Percentiles rank a stretch among this genome's conserved stretches.
These are phyloP conservation scores for Aphanomyces stellatus DNA, from an alignment of 352 stramenopile genomes.

Conservation along the genomic window DNA sequence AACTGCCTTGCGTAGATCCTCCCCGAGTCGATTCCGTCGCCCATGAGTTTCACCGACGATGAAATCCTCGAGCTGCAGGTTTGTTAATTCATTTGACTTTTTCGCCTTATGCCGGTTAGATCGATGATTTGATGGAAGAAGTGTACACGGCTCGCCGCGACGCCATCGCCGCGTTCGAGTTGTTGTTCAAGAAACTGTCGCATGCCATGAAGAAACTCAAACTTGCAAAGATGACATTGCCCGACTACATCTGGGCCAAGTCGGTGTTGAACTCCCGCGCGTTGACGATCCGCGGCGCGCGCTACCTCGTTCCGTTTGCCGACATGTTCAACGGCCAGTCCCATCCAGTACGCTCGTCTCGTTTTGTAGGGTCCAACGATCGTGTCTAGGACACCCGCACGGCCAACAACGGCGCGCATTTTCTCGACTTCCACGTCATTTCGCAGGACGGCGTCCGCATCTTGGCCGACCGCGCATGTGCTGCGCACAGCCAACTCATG, in stretches of 20 bases:
- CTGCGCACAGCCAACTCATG: conserved; percentile 53
- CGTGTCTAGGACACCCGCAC: background rate
- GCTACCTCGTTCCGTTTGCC: conserved; percentile 76
- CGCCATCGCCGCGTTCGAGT: background rate
- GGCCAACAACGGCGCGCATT: conserved; percentile 38
- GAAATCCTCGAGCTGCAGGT: conserved; percentile 21
- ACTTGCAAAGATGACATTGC: background rate
- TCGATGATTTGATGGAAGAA: background rate
- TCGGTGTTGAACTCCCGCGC: conserved; percentile 56
- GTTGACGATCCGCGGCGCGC: conserved; percentile 64
- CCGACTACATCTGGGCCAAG: conserved; percentile 25
- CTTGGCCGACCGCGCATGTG: conserved; percentile 47
- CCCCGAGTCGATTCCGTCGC: conserved; percentile 20
- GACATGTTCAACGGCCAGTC: conserved; percentile 80
- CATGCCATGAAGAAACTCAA: background rate
- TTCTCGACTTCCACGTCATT: conserved; percentile 48
- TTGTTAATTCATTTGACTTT: background rate
- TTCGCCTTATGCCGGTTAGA: background rate
- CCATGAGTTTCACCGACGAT: conserved; percentile 32
- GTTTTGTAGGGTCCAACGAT: background rate
- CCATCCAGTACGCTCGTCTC: conserved; percentile 25
- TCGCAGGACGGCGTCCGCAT: conserved; percentile 36
- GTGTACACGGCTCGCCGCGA: background rate
- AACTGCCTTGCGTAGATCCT: too few relatives aligned
- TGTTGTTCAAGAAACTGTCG: background rate